Evolutionary conservation across 106 monocot genomes (phyloP).

Genomic region (Allium sativum): DNA sequence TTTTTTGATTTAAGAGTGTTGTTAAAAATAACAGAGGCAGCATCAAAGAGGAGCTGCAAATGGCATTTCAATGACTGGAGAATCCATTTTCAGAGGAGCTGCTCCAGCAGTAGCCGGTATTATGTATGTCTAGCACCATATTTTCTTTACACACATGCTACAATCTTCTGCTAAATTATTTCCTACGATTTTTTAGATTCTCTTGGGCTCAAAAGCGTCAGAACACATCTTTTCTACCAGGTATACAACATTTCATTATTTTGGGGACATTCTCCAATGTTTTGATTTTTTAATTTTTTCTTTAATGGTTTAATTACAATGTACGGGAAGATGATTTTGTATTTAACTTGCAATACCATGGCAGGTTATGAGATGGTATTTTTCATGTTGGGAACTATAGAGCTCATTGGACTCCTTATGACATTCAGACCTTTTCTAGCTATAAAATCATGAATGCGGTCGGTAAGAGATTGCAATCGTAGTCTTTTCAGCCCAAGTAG

Average conservation of each 20-base stretch:
- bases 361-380: slow-evolving; percentile 19
- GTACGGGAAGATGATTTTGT: too few species aligned
- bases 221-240: slow-evolving; percentile 37
- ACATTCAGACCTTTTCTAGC: slow-evolving; percentile 16
- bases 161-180: background rate
- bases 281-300: background rate
- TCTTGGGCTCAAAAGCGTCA: slow-evolving; percentile 43
- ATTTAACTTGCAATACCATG: background rate
- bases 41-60: slow-evolving; percentile 54
- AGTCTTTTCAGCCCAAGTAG: too few species aligned
- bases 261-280: background rate
- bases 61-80: slow-evolving; percentile 29
- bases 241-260: slow-evolving; percentile 8
- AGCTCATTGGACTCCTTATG: slow-evolving; percentile 13
- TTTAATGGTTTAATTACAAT: background rate
- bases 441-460: background rate
- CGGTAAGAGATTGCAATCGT: too few species aligned
- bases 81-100: slow-evolving; percentile 33
- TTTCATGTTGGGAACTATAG: slow-evolving; percentile 8
- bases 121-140: slow-evolving; percentile 19
- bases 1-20: background rate
- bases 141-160: background rate
- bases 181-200: slow-evolving; percentile 22
- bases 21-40: slow-evolving; percentile 13
- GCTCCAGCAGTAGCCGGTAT: slow-evolving; percentile 36